Evolutionary conservation across 371 early-diverging fungal species (phyloP).

Genomic region (Fennellomyces sp.): DNA sequence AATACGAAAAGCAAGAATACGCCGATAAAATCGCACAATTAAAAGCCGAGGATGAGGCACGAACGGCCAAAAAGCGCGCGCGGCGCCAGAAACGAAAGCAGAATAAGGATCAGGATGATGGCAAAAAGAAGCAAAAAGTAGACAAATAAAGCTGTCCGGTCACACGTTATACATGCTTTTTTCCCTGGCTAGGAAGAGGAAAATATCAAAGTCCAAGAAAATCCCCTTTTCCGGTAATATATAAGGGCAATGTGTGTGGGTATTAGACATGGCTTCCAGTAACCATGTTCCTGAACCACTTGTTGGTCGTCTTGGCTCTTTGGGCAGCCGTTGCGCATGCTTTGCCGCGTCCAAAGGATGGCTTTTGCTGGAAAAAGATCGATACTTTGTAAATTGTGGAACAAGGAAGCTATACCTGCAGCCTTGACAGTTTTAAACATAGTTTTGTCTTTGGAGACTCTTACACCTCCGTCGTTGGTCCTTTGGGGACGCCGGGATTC

Average conservation of each 20-base stretch:
- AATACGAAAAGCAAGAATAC: slow-evolving; percentile 56
- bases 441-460: slow-evolving; percentile 19
- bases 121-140: slow-evolving; percentile 27
- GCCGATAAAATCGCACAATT: slow-evolving; percentile 59
- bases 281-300: background rate
- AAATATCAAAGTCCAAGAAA: too few species aligned
- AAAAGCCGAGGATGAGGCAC: slow-evolving; percentile 72
- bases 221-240: too few species aligned
- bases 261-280: too few species aligned
- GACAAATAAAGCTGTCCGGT: slow-evolving; percentile 1
- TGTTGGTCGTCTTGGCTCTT: background rate
- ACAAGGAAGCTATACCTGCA: background rate
- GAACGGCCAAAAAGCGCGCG: slow-evolving; percentile 85
- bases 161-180: background rate
- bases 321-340: background rate
- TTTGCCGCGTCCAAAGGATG: background rate
- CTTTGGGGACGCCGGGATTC: slow-evolving; percentile 2
- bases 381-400: background rate
- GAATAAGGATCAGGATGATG: slow-evolving; percentile 9
- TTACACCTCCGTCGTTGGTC: slow-evolving; percentile 12
- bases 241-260: too few species aligned
- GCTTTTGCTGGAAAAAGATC: slow-evolving; percentile 8
- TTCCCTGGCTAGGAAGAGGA: too few species aligned
- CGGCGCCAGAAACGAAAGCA: slow-evolving; percentile 78
- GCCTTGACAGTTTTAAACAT: background rate